phyloP scores from a whole-genome alignment of 2,329 filamentous ascomycete species.

The Rugonectria rugulosa region DNA sequence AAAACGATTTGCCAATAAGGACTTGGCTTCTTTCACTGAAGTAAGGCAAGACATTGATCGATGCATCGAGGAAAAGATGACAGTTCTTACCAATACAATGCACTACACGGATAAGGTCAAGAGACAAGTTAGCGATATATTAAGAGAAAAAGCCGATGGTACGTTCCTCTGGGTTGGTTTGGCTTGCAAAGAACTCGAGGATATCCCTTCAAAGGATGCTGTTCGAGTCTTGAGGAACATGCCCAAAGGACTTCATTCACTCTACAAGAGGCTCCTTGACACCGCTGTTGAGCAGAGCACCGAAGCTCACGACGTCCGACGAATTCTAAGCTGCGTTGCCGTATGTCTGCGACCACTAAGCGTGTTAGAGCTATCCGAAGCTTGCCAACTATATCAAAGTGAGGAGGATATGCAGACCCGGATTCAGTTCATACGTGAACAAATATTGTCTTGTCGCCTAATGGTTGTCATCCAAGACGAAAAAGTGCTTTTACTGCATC shows the following conservation, averaged over 20 bases:
- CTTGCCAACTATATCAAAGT: constrained; percentile 22
- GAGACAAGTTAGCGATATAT: constrained; percentile 22
- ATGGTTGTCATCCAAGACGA: constrained; percentile 25
- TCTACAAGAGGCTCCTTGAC: constrained; percentile 24
- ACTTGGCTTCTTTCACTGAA: constrained; percentile 32
- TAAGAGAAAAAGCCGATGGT: constrained; percentile 30
- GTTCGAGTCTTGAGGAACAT: constrained; percentile 26
- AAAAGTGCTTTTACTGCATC: constrained; percentile 22
- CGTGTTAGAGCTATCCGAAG: constrained; percentile 22
- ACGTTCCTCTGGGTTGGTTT: constrained; percentile 38
- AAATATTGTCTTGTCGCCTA: constrained; percentile 23
- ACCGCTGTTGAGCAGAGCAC: constrained; percentile 4
- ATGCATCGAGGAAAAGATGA: constrained; percentile 30
- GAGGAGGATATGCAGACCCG: constrained; percentile 17
- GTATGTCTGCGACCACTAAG: constrained; percentile 16
- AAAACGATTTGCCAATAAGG: constrained; percentile 26
- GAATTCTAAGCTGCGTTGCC: constrained; percentile 18
- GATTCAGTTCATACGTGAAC: constrained; percentile 20
- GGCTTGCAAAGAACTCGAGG: constrained; percentile 31
- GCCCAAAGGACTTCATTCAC: constrained; percentile 28
- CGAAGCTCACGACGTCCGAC: background rate
- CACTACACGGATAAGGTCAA: constrained; percentile 26
- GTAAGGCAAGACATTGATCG: constrained; percentile 25
- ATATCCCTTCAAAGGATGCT: constrained; percentile 29
- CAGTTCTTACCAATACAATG: constrained; percentile 23